Base-by-base conservation (phyloP, 768 basidiomycete species). In the Phlegmacium glaucopus region DNA sequence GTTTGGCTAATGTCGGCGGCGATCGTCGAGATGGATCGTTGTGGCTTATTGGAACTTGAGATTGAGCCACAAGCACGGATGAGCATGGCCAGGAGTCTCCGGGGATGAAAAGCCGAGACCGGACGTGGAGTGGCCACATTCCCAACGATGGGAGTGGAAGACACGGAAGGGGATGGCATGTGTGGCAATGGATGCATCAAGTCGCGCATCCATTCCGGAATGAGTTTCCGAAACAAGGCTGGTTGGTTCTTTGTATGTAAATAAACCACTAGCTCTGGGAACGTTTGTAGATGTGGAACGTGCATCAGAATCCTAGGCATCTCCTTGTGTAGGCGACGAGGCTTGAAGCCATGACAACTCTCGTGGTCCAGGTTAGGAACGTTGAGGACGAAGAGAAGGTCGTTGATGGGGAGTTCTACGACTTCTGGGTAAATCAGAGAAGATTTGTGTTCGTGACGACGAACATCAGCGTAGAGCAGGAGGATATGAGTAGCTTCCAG, bases 231-330 rank as follows among this genome's bases (percentile, higher is more conserved):
- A 45, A 73, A 67, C n/a, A 73, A 41, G 35, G 64, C 65, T 7
- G 62, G 68, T 47, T 68, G 67, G 44, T 73, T 68, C 49, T 61
- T 61, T 4, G 69, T 72, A 50, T 73, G 72, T 3, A 73, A 45
- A 44, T 66, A 73, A 9, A 67, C 56, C 32, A 73, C 53, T 32
- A 70, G 47, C 42, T 66, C 67, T 2, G 58, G 59, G 54, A 71
- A 67, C 8, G 67, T 67, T 28, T 63, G 56, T 18, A 71, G 48
- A 42, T 67, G 59, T 0, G 69, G 69, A 7, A 70, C 66, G 9
- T 44, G 49, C 53, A 72, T 40, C 6, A 65, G 38, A 2, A 68
- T 66, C 4, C 61, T 58, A 1, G 69, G 64, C 6, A 73, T 61
- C 41, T 68, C 66, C 25, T 68, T 61, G 40, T 64, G 64, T 10